phyloP scores from a whole-genome alignment of 2,329 filamentous ascomycete genomes.

The Ophiocordyceps camponoti-leonardi region DNA sequence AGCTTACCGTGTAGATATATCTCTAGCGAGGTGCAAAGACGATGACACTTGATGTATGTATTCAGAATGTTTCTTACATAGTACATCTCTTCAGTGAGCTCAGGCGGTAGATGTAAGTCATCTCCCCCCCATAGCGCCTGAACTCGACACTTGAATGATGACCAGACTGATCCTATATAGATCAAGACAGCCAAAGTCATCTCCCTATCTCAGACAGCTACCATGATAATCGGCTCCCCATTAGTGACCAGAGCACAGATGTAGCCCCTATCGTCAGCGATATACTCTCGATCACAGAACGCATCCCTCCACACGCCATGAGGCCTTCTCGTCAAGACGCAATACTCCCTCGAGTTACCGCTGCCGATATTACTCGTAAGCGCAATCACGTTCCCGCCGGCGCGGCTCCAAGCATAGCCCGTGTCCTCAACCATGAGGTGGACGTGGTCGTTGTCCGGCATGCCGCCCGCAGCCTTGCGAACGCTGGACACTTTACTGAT shows the following conservation, averaged over 20 bases:
- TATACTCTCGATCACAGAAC: conserved; percentile 17
- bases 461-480: conserved; percentile 25
- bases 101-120: too few species aligned
- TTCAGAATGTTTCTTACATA: too few species aligned
- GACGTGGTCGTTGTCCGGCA: conserved; percentile 23
- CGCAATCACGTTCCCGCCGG: conserved; percentile 23
- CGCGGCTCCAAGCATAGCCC: conserved; percentile 28
- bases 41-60: too few species aligned
- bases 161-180: too few species aligned
- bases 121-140: too few species aligned
- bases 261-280: conserved; percentile 20
- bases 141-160: too few species aligned
- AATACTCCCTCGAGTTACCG: conserved; percentile 19
- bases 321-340: conserved; percentile 20
- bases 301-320: conserved; percentile 22
- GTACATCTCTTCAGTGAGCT: too few species aligned
- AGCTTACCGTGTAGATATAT: neutral
- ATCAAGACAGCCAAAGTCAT: too few species aligned
- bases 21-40: too few species aligned
- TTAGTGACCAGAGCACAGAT: conserved; percentile 22
- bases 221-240: conserved; percentile 22
- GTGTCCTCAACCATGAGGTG: conserved; percentile 22
- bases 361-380: conserved; percentile 25
- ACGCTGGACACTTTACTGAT: conserved; percentile 23
- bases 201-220: neutral